phyloP scores from a whole-genome alignment of 768 basidiomycete species.

The Exidia glandulosa region DNA sequence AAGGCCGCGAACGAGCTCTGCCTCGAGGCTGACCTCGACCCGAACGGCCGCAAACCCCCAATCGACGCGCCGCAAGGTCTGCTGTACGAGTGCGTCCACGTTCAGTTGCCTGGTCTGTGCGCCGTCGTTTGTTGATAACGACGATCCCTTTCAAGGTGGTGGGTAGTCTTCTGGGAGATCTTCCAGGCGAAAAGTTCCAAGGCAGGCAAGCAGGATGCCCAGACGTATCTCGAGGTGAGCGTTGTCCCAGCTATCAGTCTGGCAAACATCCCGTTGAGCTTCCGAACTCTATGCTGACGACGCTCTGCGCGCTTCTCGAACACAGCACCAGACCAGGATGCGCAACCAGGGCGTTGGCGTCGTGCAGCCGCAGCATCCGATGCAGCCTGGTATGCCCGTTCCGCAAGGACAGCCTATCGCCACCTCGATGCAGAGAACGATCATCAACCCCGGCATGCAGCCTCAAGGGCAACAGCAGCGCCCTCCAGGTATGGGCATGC shows the following conservation, averaged over 20 bases:
- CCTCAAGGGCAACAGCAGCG: neutral
- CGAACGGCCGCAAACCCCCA: conserved; percentile 49
- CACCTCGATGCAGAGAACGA: conserved; percentile 10
- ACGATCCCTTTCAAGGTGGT: conserved; percentile 45
- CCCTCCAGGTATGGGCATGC: neutral
- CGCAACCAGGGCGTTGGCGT: neutral
- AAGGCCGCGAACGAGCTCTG: conserved; percentile 63
- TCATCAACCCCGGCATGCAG: conserved; percentile 26
- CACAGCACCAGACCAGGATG: neutral
- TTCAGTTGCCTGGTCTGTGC: conserved; percentile 7
- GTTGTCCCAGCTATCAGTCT: neutral
- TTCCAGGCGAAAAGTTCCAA: conserved; percentile 71
- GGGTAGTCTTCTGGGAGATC: conserved; percentile 82
- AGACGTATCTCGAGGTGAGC: conserved; percentile 12
- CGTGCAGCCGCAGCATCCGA: neutral
- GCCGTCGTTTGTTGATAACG: neutral
- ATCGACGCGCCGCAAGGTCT: conserved; percentile 78
- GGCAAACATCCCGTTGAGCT: neutral
- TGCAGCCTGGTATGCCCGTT: conserved; percentile 6
- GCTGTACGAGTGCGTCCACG: conserved; percentile 58
- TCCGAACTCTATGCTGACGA: neutral
- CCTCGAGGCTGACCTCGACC: conserved; percentile 48
- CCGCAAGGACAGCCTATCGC: conserved; percentile 6
- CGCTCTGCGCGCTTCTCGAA: neutral
- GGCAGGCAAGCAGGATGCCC: conserved; percentile 49